Base-by-base conservation (phyloP, 2,329 filamentous ascomycete genomes). In the Calycina marina region DNA sequence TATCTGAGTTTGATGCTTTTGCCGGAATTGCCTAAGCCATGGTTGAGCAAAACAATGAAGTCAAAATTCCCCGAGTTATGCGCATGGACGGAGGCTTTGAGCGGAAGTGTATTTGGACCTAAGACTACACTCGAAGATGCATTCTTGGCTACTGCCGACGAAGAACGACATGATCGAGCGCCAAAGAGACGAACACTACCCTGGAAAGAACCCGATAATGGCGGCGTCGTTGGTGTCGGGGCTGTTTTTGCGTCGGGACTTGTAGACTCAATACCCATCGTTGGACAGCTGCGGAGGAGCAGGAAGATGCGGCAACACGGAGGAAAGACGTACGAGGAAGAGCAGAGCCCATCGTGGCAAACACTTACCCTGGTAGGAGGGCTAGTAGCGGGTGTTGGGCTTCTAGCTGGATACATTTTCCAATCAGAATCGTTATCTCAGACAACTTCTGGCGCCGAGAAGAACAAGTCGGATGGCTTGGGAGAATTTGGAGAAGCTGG, bases 1-100 rank as follows among this genome's bases (percentile, higher is more conserved):
- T 93, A 92, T 52, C 60, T 96, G 20, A 67, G 72, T 2, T 58
- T 94, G 30, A 79, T 90, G 61, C 60, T 78, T 1, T 62, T 67
- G 14, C 67, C 75, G 1, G 55, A 66, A 6, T 51, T 80, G 14
- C 70, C 73, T 11, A 67, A 74, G 34, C 54, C 66, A 12, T 82
- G 74, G 74, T 55, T 80, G 4, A 58, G 60, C 36, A 64, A 71
- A 31, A 63, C 65, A 1, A 61, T 81, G 48, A 52, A 57, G 34
- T 54, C 52, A 14, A 67, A 70, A 36, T 63, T 61, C 27, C 52
- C 59, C 3, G 49, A 45, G 5, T 40, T 71, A 16, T 55, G 57
- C 16, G 44, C 40, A 5, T 71, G 64, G 51, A 57, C 59, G 3
- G 51, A 60, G 29, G 54, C 54, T 16, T 44, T 62, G 41, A 46